Conservation (phyloP, 2,329 filamentous ascomycete species). For the Zymoseptoria brevis region DNA sequence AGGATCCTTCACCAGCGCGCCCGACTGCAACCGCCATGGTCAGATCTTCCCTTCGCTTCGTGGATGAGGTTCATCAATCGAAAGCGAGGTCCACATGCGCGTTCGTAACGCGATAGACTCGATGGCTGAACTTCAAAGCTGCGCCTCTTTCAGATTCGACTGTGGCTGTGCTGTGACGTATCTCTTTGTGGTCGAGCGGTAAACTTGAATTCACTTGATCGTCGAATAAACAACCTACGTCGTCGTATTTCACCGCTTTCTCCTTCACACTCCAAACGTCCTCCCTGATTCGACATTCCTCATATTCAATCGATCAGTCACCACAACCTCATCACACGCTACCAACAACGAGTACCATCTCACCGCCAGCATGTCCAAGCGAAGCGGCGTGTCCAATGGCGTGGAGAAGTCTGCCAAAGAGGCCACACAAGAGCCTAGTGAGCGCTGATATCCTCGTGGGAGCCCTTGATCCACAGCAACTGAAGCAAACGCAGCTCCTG, state of each 20-base stretch:
- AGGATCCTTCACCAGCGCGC: neutral
- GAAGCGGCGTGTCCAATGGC: slow-evolving; percentile 48
- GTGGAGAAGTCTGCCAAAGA: slow-evolving; percentile 37
- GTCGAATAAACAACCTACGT: neutral
- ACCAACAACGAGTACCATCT: neutral
- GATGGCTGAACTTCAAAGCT: neutral
- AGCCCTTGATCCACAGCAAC: neutral
- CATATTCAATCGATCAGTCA: neutral
- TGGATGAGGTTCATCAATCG: neutral
- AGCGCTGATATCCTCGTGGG: slow-evolving; percentile 14
- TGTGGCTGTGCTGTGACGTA: neutral
- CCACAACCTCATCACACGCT: neutral
- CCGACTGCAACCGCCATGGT: neutral
- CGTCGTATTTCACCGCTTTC: neutral
- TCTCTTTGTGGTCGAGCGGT: neutral
- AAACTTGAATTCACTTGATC: neutral
- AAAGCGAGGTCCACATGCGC: neutral
- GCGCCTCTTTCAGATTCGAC: neutral
- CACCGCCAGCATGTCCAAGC: slow-evolving; percentile 51
- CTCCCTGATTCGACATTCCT: neutral
- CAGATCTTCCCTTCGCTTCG: neutral
- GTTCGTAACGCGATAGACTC: neutral
- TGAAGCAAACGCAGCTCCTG: slow-evolving; percentile 43
- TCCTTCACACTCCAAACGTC: neutral
- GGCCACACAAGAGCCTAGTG: slow-evolving; percentile 37